These are phyloP conservation scores for Helichrysum umbraculigerum DNA, from an alignment of 129 eudicot species.

Conservation along the genomic window DNA sequence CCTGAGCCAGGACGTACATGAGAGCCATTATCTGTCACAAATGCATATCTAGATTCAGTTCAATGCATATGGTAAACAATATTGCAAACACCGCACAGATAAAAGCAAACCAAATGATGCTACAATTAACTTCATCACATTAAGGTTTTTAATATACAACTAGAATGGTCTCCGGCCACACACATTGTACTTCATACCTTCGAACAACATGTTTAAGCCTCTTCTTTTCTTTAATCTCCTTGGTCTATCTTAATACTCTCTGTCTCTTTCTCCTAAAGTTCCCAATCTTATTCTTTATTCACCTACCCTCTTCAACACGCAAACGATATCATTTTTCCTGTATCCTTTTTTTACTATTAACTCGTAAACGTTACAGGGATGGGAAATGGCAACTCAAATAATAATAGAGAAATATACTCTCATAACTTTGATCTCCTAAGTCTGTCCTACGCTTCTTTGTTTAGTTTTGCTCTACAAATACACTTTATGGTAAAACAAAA, in stretches of 20 bases:
- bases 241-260: not conserved
- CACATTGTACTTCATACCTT: not conserved
- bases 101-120: not conserved
- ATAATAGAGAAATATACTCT: too few relatives aligned
- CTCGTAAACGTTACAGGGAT: not conserved
- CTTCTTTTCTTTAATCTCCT: not conserved
- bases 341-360: too few relatives aligned
- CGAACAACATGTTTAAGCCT: not conserved
- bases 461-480: too few relatives aligned
- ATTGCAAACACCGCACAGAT: not conserved
- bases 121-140: not conserved
- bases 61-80: not conserved
- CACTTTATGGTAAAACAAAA: not conserved
- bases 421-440: not conserved
- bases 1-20: conserved; percentile 65
- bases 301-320: not conserved
- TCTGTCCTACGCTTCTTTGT: not conserved
- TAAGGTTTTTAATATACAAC: not conserved
- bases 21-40: conserved; percentile 54
- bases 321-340: not conserved
- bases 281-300: not conserved
- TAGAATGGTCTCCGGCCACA: not conserved
- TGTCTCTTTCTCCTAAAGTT: too few relatives aligned
- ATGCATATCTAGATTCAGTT: conserved; percentile 20
- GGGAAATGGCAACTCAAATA: too few relatives aligned